phyloP scores from a whole-genome alignment of 2,329 filamentous ascomycete species.

The Zalaria obscura region DNA sequence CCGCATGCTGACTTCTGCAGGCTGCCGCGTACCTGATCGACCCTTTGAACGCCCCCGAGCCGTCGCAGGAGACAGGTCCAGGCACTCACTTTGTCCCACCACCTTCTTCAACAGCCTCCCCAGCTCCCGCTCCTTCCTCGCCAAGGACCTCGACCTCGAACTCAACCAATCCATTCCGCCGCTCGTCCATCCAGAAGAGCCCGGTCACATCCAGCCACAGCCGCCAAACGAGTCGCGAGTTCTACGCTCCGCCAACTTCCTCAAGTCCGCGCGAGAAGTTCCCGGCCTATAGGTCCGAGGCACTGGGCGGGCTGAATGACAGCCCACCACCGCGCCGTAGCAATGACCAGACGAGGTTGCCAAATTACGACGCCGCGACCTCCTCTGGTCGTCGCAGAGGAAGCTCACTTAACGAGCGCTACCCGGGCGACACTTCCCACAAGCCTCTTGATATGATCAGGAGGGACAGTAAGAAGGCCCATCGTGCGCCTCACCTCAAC shows the following conservation, averaged over 20 bases:
- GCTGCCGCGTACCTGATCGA: slow-evolving; percentile 54
- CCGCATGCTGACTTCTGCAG: slow-evolving; percentile 25
- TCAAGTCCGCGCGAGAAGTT: slow-evolving; percentile 34
- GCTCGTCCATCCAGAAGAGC: slow-evolving; percentile 5
- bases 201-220: slow-evolving; percentile 14
- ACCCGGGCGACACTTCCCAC: slow-evolving; percentile 49
- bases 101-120: slow-evolving; percentile 16
- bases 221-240: slow-evolving; percentile 12
- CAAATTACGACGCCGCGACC: slow-evolving; percentile 14
- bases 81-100: slow-evolving; percentile 36
- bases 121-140: slow-evolving; percentile 13
- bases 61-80: slow-evolving; percentile 52
- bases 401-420: slow-evolving; percentile 44
- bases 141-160: slow-evolving; percentile 18
- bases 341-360: not conserved
- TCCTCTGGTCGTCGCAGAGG: slow-evolving; percentile 23
- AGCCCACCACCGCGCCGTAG: slow-evolving; percentile 8
- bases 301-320: slow-evolving; percentile 18
- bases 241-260: slow-evolving; percentile 24
- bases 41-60: slow-evolving; percentile 53
- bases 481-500: slow-evolving; percentile 51
- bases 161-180: slow-evolving; percentile 31
- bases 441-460: slow-evolving; percentile 54
- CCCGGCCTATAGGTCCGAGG: slow-evolving; percentile 31
- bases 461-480: slow-evolving; percentile 48